Conservation (phyloP, 495 filamentous ascomycete genomes). For the Patellaria atrata region DNA sequence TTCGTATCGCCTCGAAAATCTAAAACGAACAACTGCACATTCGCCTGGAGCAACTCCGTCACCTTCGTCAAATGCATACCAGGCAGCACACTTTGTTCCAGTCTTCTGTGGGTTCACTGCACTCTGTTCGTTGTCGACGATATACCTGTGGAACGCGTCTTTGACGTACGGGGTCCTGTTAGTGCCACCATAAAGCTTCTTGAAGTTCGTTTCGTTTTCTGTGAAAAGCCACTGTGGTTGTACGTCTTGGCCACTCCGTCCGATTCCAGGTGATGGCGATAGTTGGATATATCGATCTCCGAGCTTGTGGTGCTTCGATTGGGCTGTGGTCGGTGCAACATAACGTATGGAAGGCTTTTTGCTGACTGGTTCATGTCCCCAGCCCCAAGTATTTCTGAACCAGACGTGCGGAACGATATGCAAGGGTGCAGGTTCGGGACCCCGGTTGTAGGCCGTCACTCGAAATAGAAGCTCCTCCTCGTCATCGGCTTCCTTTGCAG, state of each 20-base stretch:
- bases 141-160: slow-evolving; percentile 82
- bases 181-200: slow-evolving; percentile 56
- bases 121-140: slow-evolving; percentile 65
- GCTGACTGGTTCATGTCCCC: slow-evolving; percentile 58
- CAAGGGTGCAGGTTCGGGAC: slow-evolving; percentile 73
- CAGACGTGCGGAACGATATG: slow-evolving; percentile 92
- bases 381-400: slow-evolving; percentile 95
- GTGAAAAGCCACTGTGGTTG: slow-evolving; percentile 77
- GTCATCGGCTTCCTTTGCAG: slow-evolving; percentile 79
- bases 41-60: slow-evolving; percentile 77
- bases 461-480: slow-evolving; percentile 86
- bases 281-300: slow-evolving; percentile 74
- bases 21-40: slow-evolving; percentile 90
- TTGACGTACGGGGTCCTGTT: slow-evolving; percentile 81
- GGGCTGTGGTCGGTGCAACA: slow-evolving; percentile 47
- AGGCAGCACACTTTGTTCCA: slow-evolving; percentile 82
- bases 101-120: slow-evolving; percentile 66
- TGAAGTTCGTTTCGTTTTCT: slow-evolving; percentile 84
- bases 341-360: slow-evolving; percentile 64
- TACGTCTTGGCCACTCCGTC: slow-evolving; percentile 62
- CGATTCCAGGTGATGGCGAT: slow-evolving; percentile 78
- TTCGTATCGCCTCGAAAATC: slow-evolving; percentile 54
- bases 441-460: slow-evolving; percentile 90
- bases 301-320: slow-evolving; percentile 59
- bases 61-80: slow-evolving; percentile 82